phyloP scores from a whole-genome alignment of 169 alveolate genomes.

The Pseudocohnilembus persalinus region DNA sequence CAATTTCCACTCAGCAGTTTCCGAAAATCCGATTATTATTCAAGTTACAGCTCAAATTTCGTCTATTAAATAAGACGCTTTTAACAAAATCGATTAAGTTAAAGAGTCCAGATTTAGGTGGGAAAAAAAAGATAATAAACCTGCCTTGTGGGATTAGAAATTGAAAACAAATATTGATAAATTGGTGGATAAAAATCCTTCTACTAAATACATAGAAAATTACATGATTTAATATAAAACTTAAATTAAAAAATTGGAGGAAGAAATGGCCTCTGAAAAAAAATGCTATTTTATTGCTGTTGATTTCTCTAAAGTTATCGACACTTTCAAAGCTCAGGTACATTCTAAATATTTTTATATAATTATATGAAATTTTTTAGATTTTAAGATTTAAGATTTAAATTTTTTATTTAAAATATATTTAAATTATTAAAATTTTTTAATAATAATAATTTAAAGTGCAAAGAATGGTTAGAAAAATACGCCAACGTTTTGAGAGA shows the following conservation, averaged over 20 bases:
- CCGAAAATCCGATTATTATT: slow-evolving; percentile 51
- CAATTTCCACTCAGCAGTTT: slow-evolving; percentile 58
- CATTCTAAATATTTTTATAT: too few relatives aligned
- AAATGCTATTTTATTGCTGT: slow-evolving; percentile 45
- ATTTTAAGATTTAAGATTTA: too few relatives aligned
- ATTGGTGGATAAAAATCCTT: slow-evolving; percentile 41
- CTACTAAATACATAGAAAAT: slow-evolving; percentile 36
- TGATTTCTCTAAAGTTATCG: slow-evolving; percentile 32
- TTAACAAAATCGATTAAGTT: slow-evolving; percentile 42
- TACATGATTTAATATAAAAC: slow-evolving; percentile 40
- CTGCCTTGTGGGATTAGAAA: slow-evolving; percentile 59
- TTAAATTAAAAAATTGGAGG: slow-evolving; percentile 26
- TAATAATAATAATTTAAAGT: too few relatives aligned
- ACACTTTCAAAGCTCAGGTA: slow-evolving; percentile 30
- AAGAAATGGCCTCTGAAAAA: slow-evolving; percentile 41
- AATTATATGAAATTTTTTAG: too few relatives aligned
- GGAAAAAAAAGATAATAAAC: slow-evolving; percentile 33
- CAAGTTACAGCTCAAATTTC: slow-evolving; percentile 33
- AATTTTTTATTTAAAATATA: too few relatives aligned
- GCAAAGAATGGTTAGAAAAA: slow-evolving; percentile 53
- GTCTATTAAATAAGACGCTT: slow-evolving; percentile 33
- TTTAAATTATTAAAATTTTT: too few relatives aligned
- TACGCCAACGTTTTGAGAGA: slow-evolving; percentile 67
- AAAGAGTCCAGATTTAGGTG: slow-evolving; percentile 41
- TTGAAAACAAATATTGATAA: slow-evolving; percentile 55